Evolutionary conservation across 108 stramenopile genomes (phyloP).

Genomic region (Conticribra weissflogii): DNA sequence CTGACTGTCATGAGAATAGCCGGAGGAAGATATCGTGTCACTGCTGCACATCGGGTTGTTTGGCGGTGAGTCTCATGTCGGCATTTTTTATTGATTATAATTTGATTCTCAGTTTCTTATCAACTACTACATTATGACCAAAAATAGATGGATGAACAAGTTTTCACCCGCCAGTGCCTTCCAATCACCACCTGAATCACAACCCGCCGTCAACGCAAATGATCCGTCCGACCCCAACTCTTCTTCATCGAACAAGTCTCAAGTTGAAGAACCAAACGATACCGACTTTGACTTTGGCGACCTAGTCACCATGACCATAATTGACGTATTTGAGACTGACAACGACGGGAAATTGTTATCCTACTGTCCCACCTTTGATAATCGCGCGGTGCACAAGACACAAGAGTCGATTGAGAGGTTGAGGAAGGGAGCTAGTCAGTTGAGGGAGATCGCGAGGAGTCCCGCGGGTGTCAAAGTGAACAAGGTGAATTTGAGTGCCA

Average conservation of each 20-base stretch:
- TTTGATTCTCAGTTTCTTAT: no score
- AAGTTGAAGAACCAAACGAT: slow-evolving; percentile 24
- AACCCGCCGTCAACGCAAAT: background rate
- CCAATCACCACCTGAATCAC: background rate
- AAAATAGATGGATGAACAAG: slow-evolving; percentile 88
- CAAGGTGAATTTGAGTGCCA: slow-evolving; percentile 22
- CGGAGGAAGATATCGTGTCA: slow-evolving; percentile 87
- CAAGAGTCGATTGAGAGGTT: slow-evolving; percentile 70
- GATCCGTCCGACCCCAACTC: background rate
- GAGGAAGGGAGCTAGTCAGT: slow-evolving; percentile 64
- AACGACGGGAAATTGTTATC: slow-evolving; percentile 78
- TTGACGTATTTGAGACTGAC: slow-evolving; percentile 92
- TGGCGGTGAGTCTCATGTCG: slow-evolving; percentile 85
- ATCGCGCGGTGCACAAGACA: slow-evolving; percentile 79
- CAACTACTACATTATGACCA: no score
- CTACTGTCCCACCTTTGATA: slow-evolving; percentile 92
- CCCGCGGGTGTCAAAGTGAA: slow-evolving; percentile 71
- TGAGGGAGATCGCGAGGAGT: slow-evolving; percentile 59
- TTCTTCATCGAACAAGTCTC: background rate
- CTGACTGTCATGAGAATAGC: slow-evolving; percentile 90
- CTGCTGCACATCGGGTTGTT: slow-evolving; percentile 86
- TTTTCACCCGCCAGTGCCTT: slow-evolving; percentile 57
- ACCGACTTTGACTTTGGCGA: slow-evolving; percentile 80
- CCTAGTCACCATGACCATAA: slow-evolving; percentile 85
- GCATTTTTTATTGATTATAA: no score